These are phyloP conservation scores for Protomyces inouyei DNA, from an alignment of 1,139 yeast genomes.

Conservation along the genomic window DNA sequence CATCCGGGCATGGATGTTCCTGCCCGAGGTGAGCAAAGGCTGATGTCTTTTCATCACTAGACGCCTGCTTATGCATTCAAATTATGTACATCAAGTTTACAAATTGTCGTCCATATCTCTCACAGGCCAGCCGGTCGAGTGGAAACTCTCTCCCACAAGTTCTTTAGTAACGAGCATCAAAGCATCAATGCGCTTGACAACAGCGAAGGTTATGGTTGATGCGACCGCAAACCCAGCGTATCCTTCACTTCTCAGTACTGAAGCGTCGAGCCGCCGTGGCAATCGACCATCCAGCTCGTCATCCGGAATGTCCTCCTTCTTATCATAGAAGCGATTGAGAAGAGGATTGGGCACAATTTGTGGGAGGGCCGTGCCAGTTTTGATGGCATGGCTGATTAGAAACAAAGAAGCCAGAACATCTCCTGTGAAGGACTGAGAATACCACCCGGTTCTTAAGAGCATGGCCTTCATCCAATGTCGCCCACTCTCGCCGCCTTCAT, in stretches of 20 bases:
- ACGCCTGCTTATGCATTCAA: too few species aligned
- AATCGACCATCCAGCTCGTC: constrained; percentile 20
- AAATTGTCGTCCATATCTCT: too few species aligned
- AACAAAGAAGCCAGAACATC: constrained; percentile 37
- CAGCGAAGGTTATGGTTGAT: constrained; percentile 34
- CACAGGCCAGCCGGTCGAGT: constrained; percentile 1
- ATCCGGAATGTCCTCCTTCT: constrained; percentile 27
- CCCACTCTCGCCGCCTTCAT: constrained; percentile 26
- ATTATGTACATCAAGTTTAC: too few species aligned
- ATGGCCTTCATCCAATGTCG: constrained; percentile 31
- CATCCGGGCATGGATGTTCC: too few species aligned
- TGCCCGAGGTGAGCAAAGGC: too few species aligned
- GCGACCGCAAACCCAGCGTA: constrained; percentile 36
- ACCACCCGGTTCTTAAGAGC: constrained; percentile 36
- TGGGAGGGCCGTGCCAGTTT: constrained; percentile 36
- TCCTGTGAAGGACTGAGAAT: constrained; percentile 34
- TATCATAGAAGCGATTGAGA: constrained; percentile 31
- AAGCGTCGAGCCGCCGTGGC: constrained; percentile 24
- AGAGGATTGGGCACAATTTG: constrained; percentile 37
- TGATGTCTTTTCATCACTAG: too few species aligned
- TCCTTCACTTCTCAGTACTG: constrained; percentile 31
- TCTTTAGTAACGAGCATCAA: constrained; percentile 36
- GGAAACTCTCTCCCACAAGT: constrained; percentile 37
- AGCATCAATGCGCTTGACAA: constrained; percentile 36
- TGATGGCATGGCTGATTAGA: constrained; percentile 36